A percentile compares a stretch with the other conserved stretches of the same genome.
Conservation (phyloP, 352 stramenopile genomes). For the Globisporangium canariense region DNA sequence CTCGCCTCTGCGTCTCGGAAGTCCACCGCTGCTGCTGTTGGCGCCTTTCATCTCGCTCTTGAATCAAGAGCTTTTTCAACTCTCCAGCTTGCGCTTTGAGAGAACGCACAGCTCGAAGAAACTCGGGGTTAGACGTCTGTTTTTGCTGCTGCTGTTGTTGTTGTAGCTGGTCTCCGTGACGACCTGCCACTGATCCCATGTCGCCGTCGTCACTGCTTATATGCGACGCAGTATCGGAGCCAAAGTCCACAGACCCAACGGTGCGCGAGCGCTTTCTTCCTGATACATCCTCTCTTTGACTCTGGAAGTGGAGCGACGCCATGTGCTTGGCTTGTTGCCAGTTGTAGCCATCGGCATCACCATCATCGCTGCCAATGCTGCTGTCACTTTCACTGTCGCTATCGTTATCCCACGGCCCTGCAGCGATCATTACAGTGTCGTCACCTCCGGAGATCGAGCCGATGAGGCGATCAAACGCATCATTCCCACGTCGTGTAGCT, state of each 20-base stretch:
- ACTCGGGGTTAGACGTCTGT: background rate
- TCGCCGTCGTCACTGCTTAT: background rate
- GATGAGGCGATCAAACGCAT: conserved; percentile 5
- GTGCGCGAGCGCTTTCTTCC: background rate
- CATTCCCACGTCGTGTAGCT: background rate
- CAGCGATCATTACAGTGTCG: conserved; percentile 4
- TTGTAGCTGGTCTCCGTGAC: background rate
- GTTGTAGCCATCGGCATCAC: background rate
- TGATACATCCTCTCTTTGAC: background rate
- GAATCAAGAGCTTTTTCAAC: background rate
- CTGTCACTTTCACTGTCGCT: conserved; percentile 2
- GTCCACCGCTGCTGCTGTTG: background rate
- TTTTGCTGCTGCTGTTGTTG: background rate
- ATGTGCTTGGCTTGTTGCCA: background rate
- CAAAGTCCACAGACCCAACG: background rate
- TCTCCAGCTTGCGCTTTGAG: background rate
- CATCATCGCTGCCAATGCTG: background rate
- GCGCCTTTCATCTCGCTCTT: background rate
- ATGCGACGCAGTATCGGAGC: background rate
- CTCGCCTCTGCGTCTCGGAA: background rate
- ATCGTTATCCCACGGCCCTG: conserved; percentile 3
- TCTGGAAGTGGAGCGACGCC: background rate
- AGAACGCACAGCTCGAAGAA: background rate
- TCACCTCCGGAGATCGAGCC: background rate
- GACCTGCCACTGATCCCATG: background rate